These are phyloP conservation scores for Podospora didyma DNA, from an alignment of 495 filamentous ascomycete species.

Conservation along the genomic window DNA sequence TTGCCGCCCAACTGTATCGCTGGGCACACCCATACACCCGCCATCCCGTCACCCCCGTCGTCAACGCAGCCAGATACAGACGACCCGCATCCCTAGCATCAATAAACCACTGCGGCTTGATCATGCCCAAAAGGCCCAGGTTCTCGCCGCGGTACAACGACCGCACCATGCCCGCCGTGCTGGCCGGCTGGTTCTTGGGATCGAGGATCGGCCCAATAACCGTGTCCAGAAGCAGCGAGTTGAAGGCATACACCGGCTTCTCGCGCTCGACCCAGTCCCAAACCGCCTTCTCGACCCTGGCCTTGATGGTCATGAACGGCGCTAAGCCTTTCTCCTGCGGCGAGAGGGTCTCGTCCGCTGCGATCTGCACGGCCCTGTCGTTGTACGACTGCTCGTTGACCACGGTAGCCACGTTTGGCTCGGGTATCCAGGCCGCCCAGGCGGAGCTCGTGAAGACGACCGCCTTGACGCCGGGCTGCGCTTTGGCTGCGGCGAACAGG, in stretches of 20 bases:
- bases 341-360: conserved; percentile 4
- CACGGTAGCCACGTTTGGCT: conserved; percentile 10
- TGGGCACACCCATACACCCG: conserved; percentile 22
- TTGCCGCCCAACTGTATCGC: conserved; percentile 20
- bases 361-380: conserved; percentile 15
- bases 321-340: conserved; percentile 16
- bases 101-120: conserved; percentile 23
- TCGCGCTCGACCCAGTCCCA: conserved; percentile 30
- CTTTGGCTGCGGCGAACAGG: conserved; percentile 15
- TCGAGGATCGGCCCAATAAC: conserved; percentile 24
- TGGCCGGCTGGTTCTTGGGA: conserved; percentile 17
- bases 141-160: conserved; percentile 14
- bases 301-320: conserved; percentile 26
- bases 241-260: conserved; percentile 24
- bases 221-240: conserved; percentile 20
- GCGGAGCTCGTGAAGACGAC: conserved; percentile 25
- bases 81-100: conserved; percentile 21
- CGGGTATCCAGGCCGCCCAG: conserved; percentile 25
- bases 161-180: conserved; percentile 22
- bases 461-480: conserved; percentile 14
- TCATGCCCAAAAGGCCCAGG: background rate
- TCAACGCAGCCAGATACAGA: conserved; percentile 26
- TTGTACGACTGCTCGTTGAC: conserved; percentile 24
- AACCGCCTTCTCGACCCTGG: conserved; percentile 19
- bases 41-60: conserved; percentile 18